Conservation (phyloP, 2,329 filamentous ascomycete genomes). For the Gyromitra esculenta region DNA sequence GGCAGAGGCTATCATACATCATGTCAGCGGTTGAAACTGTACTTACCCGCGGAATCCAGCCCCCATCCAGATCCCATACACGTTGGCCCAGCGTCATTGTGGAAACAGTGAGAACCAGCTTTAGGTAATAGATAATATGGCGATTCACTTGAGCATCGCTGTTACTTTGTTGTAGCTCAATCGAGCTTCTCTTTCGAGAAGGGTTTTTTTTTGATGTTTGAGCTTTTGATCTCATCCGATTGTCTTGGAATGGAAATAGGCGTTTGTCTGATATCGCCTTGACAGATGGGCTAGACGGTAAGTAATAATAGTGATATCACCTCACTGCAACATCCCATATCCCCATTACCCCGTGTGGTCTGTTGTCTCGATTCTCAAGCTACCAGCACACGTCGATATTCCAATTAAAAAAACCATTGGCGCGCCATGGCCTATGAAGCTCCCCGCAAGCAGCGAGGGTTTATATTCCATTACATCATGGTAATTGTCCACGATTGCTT, state of each 20-base stretch:
- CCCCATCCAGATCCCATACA: not conserved
- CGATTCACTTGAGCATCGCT: slow-evolving; percentile 1
- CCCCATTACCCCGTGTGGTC: not conserved
- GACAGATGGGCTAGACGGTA: not conserved
- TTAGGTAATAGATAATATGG: slow-evolving; percentile 34
- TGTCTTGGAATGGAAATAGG: not conserved
- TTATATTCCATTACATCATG: not conserved
- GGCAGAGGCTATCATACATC: slow-evolving; percentile 10
- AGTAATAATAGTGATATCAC: slow-evolving; percentile 12
- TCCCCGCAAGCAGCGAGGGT: not conserved
- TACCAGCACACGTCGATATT: slow-evolving; percentile 16
- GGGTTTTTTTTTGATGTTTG: not conserved
- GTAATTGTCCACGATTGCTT: not conserved
- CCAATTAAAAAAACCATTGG: not conserved
- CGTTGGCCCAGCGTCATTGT: not conserved
- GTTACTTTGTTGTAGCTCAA: slow-evolving; percentile 1
- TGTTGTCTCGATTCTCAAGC: not conserved
- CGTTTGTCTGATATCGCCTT: not conserved
- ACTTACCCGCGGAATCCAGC: not conserved
- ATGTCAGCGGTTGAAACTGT: not conserved
- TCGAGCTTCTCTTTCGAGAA: slow-evolving; percentile 5
- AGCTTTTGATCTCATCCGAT: slow-evolving; percentile 19
- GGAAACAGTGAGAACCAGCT: not conserved
- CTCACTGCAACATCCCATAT: not conserved
- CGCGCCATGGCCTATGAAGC: not conserved